These are phyloP conservation scores for Neofusicoccum laricinum DNA, from an alignment of 2,329 filamentous ascomycete species.

Conservation along the genomic window DNA sequence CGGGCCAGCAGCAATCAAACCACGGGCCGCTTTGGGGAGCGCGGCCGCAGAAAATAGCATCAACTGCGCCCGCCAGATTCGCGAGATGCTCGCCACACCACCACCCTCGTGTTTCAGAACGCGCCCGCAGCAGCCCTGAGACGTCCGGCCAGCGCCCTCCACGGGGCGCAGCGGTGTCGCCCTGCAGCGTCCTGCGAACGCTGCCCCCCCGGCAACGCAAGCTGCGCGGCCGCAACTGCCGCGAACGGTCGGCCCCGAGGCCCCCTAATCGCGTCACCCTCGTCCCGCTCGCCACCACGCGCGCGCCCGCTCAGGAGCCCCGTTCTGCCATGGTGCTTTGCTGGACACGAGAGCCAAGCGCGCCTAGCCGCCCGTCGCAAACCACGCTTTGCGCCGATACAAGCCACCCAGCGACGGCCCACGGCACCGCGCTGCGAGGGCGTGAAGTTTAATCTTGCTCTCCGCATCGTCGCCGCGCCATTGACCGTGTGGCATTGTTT, in stretches of 20 bases:
- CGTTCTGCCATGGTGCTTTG: background rate
- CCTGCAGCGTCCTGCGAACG: background rate
- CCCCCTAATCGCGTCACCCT: background rate
- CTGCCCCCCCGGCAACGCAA: background rate
- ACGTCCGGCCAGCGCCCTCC: background rate
- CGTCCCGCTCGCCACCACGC: background rate
- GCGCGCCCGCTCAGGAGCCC: background rate
- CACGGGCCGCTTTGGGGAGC: background rate
- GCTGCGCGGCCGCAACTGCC: background rate
- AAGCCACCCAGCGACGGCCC: background rate
- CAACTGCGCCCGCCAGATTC: background rate
- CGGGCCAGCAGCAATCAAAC: background rate
- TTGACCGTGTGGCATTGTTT: background rate
- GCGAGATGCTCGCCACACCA: background rate
- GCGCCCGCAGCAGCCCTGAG: background rate
- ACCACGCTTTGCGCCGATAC: background rate
- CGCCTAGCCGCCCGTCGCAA: background rate
- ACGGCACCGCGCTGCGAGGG: background rate
- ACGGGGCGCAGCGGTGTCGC: background rate
- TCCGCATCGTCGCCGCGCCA: background rate
- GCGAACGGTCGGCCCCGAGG: background rate
- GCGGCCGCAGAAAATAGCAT: background rate
- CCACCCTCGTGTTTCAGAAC: background rate
- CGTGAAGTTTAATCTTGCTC: background rate
- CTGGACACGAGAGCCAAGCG: slow-evolving; percentile 5